A percentile compares a stretch with the other conserved stretches of the same genome.
These are phyloP conservation scores for Pterocarpus macrocarpus DNA, from an alignment of 306 rosid species.

Conservation along the genomic window DNA sequence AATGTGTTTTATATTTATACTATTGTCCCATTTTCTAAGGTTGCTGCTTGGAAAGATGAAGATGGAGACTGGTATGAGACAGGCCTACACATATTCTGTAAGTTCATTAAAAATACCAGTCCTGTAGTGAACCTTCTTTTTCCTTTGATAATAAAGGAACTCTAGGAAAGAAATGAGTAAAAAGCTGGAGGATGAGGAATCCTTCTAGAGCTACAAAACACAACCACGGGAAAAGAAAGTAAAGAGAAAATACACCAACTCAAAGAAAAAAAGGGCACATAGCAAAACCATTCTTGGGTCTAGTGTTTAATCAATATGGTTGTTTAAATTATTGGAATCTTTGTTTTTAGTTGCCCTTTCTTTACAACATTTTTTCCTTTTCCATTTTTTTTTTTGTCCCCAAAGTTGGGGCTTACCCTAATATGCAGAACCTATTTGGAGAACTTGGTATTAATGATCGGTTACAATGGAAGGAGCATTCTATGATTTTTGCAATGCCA, in stretches of 20 bases:
- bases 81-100: conserved; percentile 96
- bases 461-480: conserved; percentile 98
- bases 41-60: conserved; percentile 98
- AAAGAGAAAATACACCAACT: conserved; percentile 5
- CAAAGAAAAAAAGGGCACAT: neutral
- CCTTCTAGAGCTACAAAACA: conserved; percentile 7
- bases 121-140: neutral
- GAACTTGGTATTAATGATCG: conserved; percentile 96
- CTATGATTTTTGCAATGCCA: conserved; percentile 99
- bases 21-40: conserved; percentile 55
- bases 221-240: neutral
- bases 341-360: conserved; percentile 37
- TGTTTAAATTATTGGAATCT: conserved; percentile 34
- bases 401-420: conserved; percentile 98
- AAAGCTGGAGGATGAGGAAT: neutral
- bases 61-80: conserved; percentile 99
- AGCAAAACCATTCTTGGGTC: conserved; percentile 3
- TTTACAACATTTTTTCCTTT: conserved; percentile 6
- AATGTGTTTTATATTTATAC: conserved; percentile 31
- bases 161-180: neutral
- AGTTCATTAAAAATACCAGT: conserved; percentile 47
- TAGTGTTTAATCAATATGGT: conserved; percentile 29
- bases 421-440: conserved; percentile 89
- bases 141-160: neutral
- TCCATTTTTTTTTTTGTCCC: conserved; percentile 43